These are phyloP conservation scores for Amanita subjunquillea DNA, from an alignment of 768 basidiomycete genomes.

Conservation along the genomic window DNA sequence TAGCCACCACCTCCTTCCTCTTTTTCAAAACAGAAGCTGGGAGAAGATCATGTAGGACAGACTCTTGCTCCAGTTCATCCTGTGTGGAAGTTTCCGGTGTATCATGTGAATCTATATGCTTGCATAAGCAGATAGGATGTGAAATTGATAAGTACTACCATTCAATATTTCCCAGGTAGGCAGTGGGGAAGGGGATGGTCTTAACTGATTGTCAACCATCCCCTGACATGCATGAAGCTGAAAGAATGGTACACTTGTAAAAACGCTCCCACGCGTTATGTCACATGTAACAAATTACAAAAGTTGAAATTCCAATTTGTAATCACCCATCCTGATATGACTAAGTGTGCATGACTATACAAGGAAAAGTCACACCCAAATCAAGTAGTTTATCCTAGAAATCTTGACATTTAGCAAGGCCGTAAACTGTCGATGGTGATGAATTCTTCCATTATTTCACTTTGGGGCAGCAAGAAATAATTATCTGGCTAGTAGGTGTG, in stretches of 20 bases:
- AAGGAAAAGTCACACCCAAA: no score
- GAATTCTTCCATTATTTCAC: no score
- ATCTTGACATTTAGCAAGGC: no score
- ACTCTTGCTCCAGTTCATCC: constrained; percentile 1
- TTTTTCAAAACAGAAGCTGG: not conserved
- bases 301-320: no score
- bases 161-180: constrained; percentile 6
- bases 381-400: no score
- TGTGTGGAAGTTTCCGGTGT: not conserved
- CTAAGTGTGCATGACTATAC: no score
- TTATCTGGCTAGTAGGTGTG: no score
- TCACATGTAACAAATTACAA: not conserved
- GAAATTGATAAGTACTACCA: not conserved
- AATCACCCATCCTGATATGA: no score
- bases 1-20: not conserved
- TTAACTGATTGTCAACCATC: not conserved
- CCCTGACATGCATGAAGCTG: not conserved
- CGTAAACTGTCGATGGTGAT: no score
- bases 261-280: not conserved
- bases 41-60: not conserved
- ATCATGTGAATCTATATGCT: not conserved
- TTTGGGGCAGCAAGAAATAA: no score
- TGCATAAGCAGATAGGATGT: not conserved
- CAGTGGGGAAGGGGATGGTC: constrained; percentile 3
- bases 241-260: not conserved